Percentiles rank a stretch among this genome's conserved stretches.
Conservation (phyloP, 768 basidiomycete genomes). For the Asterophora parasitica region DNA sequence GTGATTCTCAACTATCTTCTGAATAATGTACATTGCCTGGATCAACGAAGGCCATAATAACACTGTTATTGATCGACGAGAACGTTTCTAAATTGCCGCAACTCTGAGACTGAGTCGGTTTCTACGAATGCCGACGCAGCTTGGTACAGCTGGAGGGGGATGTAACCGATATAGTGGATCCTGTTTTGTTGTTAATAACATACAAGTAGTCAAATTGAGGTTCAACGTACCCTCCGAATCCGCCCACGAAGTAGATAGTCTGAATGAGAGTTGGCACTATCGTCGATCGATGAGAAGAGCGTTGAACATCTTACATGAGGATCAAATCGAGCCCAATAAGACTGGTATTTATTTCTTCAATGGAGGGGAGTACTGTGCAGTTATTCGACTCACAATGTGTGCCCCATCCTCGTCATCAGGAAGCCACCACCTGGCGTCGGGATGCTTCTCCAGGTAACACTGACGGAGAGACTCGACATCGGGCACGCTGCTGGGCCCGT, state of each 20-base stretch:
- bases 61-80: neutral
- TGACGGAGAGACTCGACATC: slow-evolving; percentile 28
- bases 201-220: neutral
- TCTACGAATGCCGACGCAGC: slow-evolving; percentile 10
- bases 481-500: slow-evolving; percentile 22
- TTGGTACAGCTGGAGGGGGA: slow-evolving; percentile 43
- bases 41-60: neutral
- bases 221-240: slow-evolving; percentile 43
- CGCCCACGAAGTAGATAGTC: slow-evolving; percentile 51
- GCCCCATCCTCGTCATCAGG: slow-evolving; percentile 40
- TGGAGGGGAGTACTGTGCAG: neutral
- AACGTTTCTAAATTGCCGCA: neutral
- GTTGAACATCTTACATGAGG: slow-evolving; percentile 35
- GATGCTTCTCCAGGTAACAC: slow-evolving; percentile 43
- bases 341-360: slow-evolving; percentile 24
- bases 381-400: slow-evolving; percentile 31
- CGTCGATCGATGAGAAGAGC: neutral
- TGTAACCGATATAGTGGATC: slow-evolving; percentile 47
- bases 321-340: slow-evolving; percentile 54
- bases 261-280: slow-evolving; percentile 12
- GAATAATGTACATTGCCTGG: too few relatives aligned
- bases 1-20: too few relatives aligned
- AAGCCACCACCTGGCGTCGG: slow-evolving; percentile 48
- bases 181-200: slow-evolving; percentile 18
- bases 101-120: neutral